These are phyloP conservation scores for Maudiozyma serrabonitensis DNA, from an alignment of 805 yeast species.

Conservation along the genomic window DNA sequence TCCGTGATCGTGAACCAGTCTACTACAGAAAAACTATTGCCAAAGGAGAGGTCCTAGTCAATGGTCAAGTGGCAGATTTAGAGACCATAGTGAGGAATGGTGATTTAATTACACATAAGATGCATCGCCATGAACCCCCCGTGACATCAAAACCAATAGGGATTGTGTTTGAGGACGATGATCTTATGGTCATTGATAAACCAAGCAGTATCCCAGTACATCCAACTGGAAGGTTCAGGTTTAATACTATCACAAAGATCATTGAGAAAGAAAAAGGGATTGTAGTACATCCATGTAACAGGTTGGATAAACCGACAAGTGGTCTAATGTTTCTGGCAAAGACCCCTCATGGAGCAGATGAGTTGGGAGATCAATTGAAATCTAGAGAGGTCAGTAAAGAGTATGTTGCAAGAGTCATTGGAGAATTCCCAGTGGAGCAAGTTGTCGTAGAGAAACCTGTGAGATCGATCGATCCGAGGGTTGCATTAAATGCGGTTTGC, in stretches of 20 bases:
- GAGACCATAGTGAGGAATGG: constrained; percentile 71
- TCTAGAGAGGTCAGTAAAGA: constrained; percentile 70
- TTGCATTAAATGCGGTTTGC: constrained; percentile 51
- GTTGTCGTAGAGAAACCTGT: constrained; percentile 59
- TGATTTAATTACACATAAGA: constrained; percentile 65
- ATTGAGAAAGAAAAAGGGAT: constrained; percentile 51
- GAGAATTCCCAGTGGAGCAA: constrained; percentile 61
- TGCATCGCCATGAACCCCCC: constrained; percentile 88
- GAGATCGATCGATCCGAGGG: constrained; percentile 60
- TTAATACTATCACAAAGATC: constrained; percentile 66
- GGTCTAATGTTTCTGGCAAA: constrained; percentile 91
- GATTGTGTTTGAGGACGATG: constrained; percentile 65
- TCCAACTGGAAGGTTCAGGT: constrained; percentile 81
- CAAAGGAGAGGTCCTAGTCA: constrained; percentile 67
- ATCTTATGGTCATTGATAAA: constrained; percentile 75
- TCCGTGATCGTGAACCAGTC: constrained; percentile 62
- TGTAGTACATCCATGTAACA: constrained; percentile 74
- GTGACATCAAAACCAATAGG: constrained; percentile 49
- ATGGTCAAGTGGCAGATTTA: constrained; percentile 49
- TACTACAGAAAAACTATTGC: constrained; percentile 50
- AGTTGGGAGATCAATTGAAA: constrained; percentile 58
- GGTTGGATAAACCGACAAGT: constrained; percentile 84
- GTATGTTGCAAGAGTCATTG: constrained; percentile 80
- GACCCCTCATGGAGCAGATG: constrained; percentile 67
- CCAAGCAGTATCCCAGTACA: constrained; percentile 95